These are phyloP conservation scores for Blastobotrys chiropterorum DNA, from an alignment of 805 yeast genomes.

Conservation along the genomic window DNA sequence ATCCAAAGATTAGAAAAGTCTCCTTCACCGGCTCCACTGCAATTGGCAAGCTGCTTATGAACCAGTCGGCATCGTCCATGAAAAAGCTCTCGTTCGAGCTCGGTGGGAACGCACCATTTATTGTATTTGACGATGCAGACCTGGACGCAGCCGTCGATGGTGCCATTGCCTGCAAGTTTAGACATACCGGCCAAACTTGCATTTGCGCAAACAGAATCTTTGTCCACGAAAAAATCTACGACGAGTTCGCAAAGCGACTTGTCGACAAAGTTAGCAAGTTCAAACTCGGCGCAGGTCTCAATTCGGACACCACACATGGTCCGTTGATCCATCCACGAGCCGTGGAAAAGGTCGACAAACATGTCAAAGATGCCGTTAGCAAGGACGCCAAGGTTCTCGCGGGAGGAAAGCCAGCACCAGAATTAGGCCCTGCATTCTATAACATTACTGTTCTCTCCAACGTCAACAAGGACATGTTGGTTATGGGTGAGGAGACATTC, in stretches of 20 bases:
- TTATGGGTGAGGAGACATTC: conserved; percentile 68
- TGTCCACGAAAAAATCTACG: conserved; percentile 60
- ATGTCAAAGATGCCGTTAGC: conserved; percentile 58
- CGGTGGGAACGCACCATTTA: conserved; percentile 78
- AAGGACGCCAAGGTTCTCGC: conserved; percentile 58
- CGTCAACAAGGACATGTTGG: conserved; percentile 50
- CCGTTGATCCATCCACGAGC: conserved; percentile 65
- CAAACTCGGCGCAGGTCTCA: conserved; percentile 58
- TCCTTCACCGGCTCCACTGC: conserved; percentile 77
- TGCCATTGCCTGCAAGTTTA: conserved; percentile 59
- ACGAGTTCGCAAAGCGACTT: conserved; percentile 48
- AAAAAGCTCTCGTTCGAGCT: conserved; percentile 69
- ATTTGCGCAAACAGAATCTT: conserved; percentile 71
- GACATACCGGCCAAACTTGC: conserved; percentile 79
- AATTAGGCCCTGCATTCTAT: conserved; percentile 52
- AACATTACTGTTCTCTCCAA: conserved; percentile 63
- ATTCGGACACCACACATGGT: conserved; percentile 59
- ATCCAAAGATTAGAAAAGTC: conserved; percentile 52
- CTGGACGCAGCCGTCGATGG: conserved; percentile 61
- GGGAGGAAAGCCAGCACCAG: conserved; percentile 52
- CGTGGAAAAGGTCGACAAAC: conserved; percentile 52
- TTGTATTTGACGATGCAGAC: conserved; percentile 69
- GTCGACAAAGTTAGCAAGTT: conserved; percentile 38
- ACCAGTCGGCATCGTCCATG: conserved; percentile 51
- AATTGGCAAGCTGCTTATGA: conserved; percentile 62